Conservation (phyloP, 768 basidiomycete genomes). For the Leccinum imitatum region DNA sequence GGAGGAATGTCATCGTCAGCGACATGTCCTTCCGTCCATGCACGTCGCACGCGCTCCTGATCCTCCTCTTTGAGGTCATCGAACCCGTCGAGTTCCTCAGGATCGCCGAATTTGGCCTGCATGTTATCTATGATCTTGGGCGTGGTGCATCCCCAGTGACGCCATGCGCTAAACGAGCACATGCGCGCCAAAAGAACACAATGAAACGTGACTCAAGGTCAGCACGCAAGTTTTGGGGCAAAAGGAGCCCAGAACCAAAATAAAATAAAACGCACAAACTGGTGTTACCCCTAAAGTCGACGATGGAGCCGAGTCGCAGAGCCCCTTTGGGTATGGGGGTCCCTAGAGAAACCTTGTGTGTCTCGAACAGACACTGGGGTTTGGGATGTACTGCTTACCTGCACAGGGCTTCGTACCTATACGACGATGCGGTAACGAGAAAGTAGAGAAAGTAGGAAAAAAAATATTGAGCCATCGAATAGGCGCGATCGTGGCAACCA, state of each 20-base stretch:
- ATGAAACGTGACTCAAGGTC: background rate
- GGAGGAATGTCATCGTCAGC: conserved; percentile 83
- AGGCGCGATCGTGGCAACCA: conserved; percentile 15
- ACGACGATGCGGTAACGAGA: conserved; percentile 8
- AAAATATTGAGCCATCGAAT: background rate
- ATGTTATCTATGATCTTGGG: conserved; percentile 66
- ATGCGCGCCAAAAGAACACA: background rate
- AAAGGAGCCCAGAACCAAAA: background rate
- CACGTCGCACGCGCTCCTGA: conserved; percentile 65
- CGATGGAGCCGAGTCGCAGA: conserved; percentile 70
- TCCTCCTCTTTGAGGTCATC: conserved; percentile 71
- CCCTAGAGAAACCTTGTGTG: conserved; percentile 41
- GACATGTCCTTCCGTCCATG: conserved; percentile 77
- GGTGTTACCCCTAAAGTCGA: conserved; percentile 70
- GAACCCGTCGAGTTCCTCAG: conserved; percentile 81
- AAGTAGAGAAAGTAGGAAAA: conserved; percentile 14
- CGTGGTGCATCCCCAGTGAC: conserved; percentile 90
- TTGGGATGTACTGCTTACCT: conserved; percentile 42
- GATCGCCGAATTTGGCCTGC: conserved; percentile 56
- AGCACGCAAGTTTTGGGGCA: background rate
- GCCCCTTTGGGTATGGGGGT: conserved; percentile 70
- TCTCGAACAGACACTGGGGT: background rate
- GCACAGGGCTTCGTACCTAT: conserved; percentile 75
- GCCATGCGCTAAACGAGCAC: conserved; percentile 57
- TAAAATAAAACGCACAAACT: conserved; percentile 50